Evolutionary conservation across 805 yeast species (phyloP).

Genomic region (Yamadazyma ubonensis): DNA sequence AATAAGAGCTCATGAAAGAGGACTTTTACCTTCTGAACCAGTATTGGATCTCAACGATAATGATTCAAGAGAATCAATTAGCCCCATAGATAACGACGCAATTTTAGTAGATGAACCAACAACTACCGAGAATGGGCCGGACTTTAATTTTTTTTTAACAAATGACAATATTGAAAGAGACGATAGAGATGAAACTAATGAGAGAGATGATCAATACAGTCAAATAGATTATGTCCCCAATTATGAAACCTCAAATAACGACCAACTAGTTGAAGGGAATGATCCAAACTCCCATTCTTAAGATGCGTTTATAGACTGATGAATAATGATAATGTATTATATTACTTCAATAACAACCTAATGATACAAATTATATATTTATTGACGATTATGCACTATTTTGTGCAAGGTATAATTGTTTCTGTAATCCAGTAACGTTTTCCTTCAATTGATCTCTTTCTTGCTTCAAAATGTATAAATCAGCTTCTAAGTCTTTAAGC

Average conservation of each 20-base stretch:
- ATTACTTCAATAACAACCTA: slow-evolving; percentile 6
- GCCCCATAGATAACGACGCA: slow-evolving; percentile 19
- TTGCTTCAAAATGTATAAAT: slow-evolving; percentile 72
- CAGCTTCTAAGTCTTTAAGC: slow-evolving; percentile 81
- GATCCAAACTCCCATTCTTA: background rate
- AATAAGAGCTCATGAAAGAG: slow-evolving; percentile 52
- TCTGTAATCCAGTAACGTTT: slow-evolving; percentile 56
- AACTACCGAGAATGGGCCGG: background rate
- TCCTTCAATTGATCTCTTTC: slow-evolving; percentile 79
- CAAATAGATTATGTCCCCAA: slow-evolving; percentile 35
- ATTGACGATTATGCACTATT: slow-evolving; percentile 7
- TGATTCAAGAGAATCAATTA: slow-evolving; percentile 21
- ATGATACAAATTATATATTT: slow-evolving; percentile 5
- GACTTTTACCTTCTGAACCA: slow-evolving; percentile 62
- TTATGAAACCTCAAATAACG: slow-evolving; percentile 29
- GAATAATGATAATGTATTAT: slow-evolving; percentile 11
- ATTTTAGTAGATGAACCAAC: slow-evolving; percentile 1
- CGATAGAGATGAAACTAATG: too few species aligned
- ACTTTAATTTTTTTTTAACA: slow-evolving; percentile 7
- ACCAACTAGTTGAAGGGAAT: slow-evolving; percentile 20
- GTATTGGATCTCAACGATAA: slow-evolving; percentile 19
- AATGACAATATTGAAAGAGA: background rate
- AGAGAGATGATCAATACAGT: slow-evolving; percentile 16
- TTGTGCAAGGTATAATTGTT: slow-evolving; percentile 43
- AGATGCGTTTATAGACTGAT: slow-evolving; percentile 9